phyloP scores from a whole-genome alignment of 2,329 filamentous ascomycete species.

The Pseudogymnoascus sp. region DNA sequence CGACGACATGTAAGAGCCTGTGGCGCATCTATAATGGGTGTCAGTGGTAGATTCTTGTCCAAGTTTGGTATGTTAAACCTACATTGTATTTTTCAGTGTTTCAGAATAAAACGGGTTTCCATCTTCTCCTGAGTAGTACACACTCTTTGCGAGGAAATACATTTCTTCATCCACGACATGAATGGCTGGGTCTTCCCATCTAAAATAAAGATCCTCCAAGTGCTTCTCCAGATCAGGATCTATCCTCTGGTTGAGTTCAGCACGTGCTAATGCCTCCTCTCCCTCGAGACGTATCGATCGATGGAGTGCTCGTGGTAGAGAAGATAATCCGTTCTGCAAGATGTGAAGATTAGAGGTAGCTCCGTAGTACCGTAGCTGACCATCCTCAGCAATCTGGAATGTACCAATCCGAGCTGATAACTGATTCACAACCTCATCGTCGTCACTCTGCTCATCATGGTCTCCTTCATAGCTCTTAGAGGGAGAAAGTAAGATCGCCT shows the following conservation, averaged over 20 bases:
- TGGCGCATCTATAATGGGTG: not conserved
- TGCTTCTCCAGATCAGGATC: constrained; percentile 10
- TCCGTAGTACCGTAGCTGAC: constrained; percentile 16
- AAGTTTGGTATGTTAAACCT: not conserved
- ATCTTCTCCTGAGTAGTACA: not conserved
- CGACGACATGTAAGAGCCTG: not conserved
- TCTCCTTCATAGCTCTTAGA: not conserved
- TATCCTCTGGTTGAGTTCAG: constrained; percentile 7
- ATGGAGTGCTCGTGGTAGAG: not conserved
- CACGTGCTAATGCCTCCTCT: constrained; percentile 9
- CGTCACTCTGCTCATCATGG: not conserved
- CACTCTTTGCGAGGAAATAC: constrained; percentile 8
- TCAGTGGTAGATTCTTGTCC: not conserved
- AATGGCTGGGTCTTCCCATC: constrained; percentile 13
- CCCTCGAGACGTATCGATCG: constrained; percentile 11
- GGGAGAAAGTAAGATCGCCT: not conserved
- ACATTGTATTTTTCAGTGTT: constrained; percentile 14
- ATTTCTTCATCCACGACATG: constrained; percentile 15
- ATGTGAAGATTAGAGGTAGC: constrained; percentile 16
- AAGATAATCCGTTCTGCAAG: constrained; percentile 10
- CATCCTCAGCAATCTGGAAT: constrained; percentile 15
- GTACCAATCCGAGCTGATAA: constrained; percentile 12
- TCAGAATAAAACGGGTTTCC: constrained; percentile 12
- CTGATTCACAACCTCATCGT: constrained; percentile 15
- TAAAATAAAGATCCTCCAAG: constrained; percentile 13